Evolutionary conservation across 148 eudicot species (phyloP).

Genomic region (Cornus suecica): DNA sequence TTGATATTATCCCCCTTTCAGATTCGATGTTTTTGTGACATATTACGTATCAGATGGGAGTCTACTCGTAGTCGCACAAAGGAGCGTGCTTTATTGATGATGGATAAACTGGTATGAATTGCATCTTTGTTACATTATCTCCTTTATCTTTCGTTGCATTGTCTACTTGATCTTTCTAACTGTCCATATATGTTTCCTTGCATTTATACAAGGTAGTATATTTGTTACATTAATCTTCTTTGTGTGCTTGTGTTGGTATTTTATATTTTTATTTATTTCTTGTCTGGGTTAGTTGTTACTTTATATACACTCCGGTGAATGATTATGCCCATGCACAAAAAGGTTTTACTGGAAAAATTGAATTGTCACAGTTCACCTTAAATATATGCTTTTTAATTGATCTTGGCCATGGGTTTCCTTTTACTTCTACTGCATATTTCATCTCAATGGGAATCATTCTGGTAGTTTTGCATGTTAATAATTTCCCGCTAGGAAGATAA

Average conservation of each 20-base stretch:
- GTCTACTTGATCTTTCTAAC: background rate
- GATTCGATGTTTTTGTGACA: constrained; percentile 64
- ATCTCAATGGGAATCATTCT: background rate
- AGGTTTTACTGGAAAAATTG: background rate
- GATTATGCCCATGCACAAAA: background rate
- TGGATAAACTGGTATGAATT: constrained; percentile 73
- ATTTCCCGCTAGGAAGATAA: background rate
- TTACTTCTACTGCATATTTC: too few species aligned
- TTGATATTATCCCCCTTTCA: constrained; percentile 20
- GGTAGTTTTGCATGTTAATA: background rate
- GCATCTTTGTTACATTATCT: constrained; percentile 8
- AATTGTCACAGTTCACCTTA: background rate
- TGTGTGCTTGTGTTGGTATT: background rate
- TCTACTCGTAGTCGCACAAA: constrained; percentile 87
- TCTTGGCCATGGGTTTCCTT: background rate
- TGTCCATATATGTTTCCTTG: background rate
- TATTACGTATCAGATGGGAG: constrained; percentile 91
- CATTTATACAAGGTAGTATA: background rate
- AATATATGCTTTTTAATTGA: background rate
- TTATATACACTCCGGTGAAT: background rate
- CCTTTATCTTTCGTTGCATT: constrained; percentile 1
- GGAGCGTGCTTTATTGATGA: constrained; percentile 90
- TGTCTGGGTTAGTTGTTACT: background rate
- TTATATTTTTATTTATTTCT: background rate
- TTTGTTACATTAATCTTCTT: background rate